Base-by-base conservation (phyloP, 805 yeast genomes). In the Yamadazyma tumulicola region DNA sequence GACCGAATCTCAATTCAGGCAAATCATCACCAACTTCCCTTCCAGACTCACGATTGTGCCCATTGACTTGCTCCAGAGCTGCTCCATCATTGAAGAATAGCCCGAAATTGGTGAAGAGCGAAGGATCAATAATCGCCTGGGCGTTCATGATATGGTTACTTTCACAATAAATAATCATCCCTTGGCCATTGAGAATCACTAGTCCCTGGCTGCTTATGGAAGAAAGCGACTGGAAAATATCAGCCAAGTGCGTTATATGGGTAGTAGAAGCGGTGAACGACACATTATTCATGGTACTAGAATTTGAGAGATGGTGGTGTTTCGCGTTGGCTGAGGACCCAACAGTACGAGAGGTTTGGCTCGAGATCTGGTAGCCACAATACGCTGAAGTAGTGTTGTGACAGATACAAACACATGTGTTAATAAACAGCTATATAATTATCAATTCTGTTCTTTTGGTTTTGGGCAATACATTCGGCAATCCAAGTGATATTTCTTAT, bases 401-500 rank as follows among this genome's bases (percentile, higher is more conserved):
- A 8, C 27, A 21, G 14, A 8, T 8, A 8, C 7, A 25, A 25
- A 8, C 14, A 8, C 13, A 25, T 25, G 27, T 16, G 11, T 34
- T 67, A 88, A 49, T 81, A 87, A 26, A 91, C 96, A 28, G 94
- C 70, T 41, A 94, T 88, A 59, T 88, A 94, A 59, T 85, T 86
- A 51, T 83, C 81, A 47, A 93, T 86, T 60, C 96, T 78, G 56
- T 86, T 94, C 67, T 88, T 86, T 72, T 93, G 99, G 58, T 88
- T 89, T 62, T 94, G 98, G 20, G 97, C 96, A 67, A 93, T 93
- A 70, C 99, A 93, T 67, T 93, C 99, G 32, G 97, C 96, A 38
- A 93, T 91, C 99, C 99, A 93, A n/a, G 97, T 87, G 47, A 93
- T 83, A 59, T 93, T 93, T 63, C 98, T 77, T 40, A 94, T 79